Base-by-base conservation (phyloP, 192 early-diverging fungal species). In the Glomus cerebriforme region DNA sequence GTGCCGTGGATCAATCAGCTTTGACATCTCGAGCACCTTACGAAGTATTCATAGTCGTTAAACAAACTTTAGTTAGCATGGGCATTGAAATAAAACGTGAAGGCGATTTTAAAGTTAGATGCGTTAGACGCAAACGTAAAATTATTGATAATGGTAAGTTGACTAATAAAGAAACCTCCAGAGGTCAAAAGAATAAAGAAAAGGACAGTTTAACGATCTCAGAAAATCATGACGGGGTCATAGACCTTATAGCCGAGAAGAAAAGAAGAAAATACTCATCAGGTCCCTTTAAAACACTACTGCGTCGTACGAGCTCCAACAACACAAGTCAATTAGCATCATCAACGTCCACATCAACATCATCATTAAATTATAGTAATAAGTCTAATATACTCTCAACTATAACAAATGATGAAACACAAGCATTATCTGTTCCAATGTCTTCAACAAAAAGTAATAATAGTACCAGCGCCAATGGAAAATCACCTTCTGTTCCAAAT, bases 1-100 rank as follows among this genome's bases (percentile, higher is more conserved):
- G 93, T 45, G 93, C 91, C 24, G 90, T 94, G 0, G 92, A 93
- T 59, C 84, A 91, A 22, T 86, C 88, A 47, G 92, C 92, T 8
- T 82, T 94, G 59, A 92, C 92, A 24, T 86, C 88, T 27, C 79
- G 88, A 35, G 82, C 89, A 27, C 93, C 93, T 1, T 87, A 88
- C 7, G 91, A 92, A 76, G 83, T 94, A 43, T 90, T 93, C 74
- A 86, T 85, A 37, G 87, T 91, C 10, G 88, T 94, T 43, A 90
- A 91, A 71, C 86, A 88, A 66, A 86, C 87, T 0, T 83, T 90
- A 10, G 45, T 82, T 19, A 54, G 75, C 15, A 83, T 91, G 81
- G 90, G 90, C 0, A 83, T 91, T 32, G 89, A 88, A 45, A 83
- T 86, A 13, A 86, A 85, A 59, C 83, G 85, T 8, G 88, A 89